These are phyloP conservation scores for Ophiostoma sp. DNA, from an alignment of 2,329 filamentous ascomycete species.

Conservation along the genomic window DNA sequence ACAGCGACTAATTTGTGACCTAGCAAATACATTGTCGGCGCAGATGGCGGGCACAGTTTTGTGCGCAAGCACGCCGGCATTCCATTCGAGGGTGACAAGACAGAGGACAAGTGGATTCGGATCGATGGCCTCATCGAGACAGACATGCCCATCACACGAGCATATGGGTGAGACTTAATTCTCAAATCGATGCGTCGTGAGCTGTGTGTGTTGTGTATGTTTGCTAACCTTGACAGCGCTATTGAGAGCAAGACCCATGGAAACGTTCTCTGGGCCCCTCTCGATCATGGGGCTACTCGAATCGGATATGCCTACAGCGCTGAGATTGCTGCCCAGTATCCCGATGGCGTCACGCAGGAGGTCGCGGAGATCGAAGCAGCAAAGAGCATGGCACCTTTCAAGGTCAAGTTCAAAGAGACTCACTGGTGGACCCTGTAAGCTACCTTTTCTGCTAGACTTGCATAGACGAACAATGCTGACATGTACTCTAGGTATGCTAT, in stretches of 20 bases:
- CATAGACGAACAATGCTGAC: no score
- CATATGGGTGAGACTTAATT: conserved; percentile 34
- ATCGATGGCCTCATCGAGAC: conserved; percentile 47
- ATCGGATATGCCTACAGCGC: conserved; percentile 49
- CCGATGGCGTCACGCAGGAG: conserved; percentile 38
- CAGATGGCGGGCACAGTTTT: conserved; percentile 46
- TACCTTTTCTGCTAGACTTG: no score
- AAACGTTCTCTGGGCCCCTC: conserved; percentile 49
- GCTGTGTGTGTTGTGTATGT: no score
- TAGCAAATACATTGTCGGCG: conserved; percentile 46
- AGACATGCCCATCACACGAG: conserved; percentile 43
- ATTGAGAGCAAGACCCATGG: conserved; percentile 48
- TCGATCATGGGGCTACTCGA: conserved; percentile 49
- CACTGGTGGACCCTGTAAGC: conserved; percentile 51
- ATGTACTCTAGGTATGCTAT: conserved; percentile 30
- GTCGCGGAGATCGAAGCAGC: conserved; percentile 50
- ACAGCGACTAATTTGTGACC: background rate
- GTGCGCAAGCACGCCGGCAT: conserved; percentile 44
- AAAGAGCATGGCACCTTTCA: conserved; percentile 39
- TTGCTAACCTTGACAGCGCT: conserved; percentile 28
- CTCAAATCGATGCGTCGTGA: no score
- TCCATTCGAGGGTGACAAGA: conserved; percentile 45
- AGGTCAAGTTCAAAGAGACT: conserved; percentile 37
- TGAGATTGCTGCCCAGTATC: conserved; percentile 36
- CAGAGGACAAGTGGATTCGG: conserved; percentile 49